Evolutionary conservation across 345 rosid genomes (phyloP).

Genomic region (Raphanus sativus): DNA sequence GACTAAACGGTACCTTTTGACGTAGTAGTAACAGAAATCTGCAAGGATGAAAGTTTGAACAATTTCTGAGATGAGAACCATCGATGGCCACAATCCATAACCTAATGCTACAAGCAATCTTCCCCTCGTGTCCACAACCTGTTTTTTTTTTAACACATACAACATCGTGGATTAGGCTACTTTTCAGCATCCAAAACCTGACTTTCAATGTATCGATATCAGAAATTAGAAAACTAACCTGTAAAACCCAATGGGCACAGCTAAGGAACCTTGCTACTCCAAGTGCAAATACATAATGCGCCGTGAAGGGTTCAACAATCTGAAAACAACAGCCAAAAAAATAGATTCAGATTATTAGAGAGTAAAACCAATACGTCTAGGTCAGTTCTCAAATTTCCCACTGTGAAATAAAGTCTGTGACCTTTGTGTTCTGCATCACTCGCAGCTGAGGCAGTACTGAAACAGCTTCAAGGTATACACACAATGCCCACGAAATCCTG

Average conservation of each 20-base stretch:
- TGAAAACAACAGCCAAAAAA: constrained; percentile 35
- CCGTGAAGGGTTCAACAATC: constrained; percentile 99
- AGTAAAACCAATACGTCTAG: background rate
- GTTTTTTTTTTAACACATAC: constrained; percentile 7
- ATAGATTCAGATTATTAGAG: background rate
- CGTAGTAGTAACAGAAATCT: constrained; percentile 95
- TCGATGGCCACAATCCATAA: constrained; percentile 96
- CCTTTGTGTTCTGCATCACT: constrained; percentile 99
- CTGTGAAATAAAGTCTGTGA: constrained; percentile 19
- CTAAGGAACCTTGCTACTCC: constrained; percentile 98
- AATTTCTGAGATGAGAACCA: constrained; percentile 95
- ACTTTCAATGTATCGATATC: background rate
- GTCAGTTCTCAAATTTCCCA: background rate
- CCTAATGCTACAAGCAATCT: constrained; percentile 92
- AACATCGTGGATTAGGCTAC: background rate
- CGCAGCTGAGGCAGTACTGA: constrained; percentile 94
- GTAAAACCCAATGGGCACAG: constrained; percentile 99
- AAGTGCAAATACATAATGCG: constrained; percentile 98
- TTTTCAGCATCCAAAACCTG: background rate
- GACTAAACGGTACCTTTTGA: constrained; percentile 62
- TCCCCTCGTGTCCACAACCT: constrained; percentile 94
- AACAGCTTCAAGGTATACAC: constrained; percentile 95
- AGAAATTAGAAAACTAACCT: constrained; percentile 50
- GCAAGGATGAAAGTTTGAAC: constrained; percentile 98
- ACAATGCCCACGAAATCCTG: constrained; percentile 89